A percentile compares a stretch with the other conserved stretches of the same genome.
phyloP scores from a whole-genome alignment of 495 filamentous ascomycete species.

The Hyaloscypha bicolor region DNA sequence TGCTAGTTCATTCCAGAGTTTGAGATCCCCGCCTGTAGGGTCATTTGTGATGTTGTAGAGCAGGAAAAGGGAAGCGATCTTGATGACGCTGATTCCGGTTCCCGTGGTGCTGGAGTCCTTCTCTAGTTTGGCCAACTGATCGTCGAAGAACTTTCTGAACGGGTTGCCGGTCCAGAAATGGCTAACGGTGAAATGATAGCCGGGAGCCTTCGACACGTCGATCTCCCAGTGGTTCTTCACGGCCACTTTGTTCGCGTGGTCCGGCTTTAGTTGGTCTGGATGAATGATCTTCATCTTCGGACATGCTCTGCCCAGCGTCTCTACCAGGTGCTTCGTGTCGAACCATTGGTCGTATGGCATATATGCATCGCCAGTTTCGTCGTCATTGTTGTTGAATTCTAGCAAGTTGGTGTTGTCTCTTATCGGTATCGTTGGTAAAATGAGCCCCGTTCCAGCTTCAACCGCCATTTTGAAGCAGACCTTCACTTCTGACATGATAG shows the following conservation, averaged over 20 bases:
- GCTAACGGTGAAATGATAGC: slow-evolving; percentile 19
- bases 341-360: slow-evolving; percentile 35
- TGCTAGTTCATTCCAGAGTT: slow-evolving; percentile 33
- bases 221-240: slow-evolving; percentile 29
- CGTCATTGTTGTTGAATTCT: slow-evolving; percentile 30
- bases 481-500: slow-evolving; percentile 35
- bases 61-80: slow-evolving; percentile 28
- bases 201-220: slow-evolving; percentile 19
- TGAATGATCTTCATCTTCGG: slow-evolving; percentile 33
- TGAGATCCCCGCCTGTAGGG: slow-evolving; percentile 27
- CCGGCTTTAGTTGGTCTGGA: slow-evolving; percentile 22
- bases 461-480: slow-evolving; percentile 35
- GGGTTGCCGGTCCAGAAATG: slow-evolving; percentile 33
- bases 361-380: slow-evolving; percentile 27
- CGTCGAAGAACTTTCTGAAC: slow-evolving; percentile 28
- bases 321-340: slow-evolving; percentile 30
- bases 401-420: slow-evolving; percentile 31
- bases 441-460: slow-evolving; percentile 27
- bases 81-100: slow-evolving; percentile 29
- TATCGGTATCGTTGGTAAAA: slow-evolving; percentile 32
- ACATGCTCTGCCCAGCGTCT: slow-evolving; percentile 21
- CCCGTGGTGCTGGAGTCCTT: slow-evolving; percentile 1
- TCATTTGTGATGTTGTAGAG: slow-evolving; percentile 34
- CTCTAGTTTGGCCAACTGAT: slow-evolving; percentile 6
- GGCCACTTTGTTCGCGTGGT: not conserved